Percentiles rank a stretch among this genome's conserved stretches.
phyloP scores from a whole-genome alignment of 345 rosid species.

The Iberis pinnata region DNA sequence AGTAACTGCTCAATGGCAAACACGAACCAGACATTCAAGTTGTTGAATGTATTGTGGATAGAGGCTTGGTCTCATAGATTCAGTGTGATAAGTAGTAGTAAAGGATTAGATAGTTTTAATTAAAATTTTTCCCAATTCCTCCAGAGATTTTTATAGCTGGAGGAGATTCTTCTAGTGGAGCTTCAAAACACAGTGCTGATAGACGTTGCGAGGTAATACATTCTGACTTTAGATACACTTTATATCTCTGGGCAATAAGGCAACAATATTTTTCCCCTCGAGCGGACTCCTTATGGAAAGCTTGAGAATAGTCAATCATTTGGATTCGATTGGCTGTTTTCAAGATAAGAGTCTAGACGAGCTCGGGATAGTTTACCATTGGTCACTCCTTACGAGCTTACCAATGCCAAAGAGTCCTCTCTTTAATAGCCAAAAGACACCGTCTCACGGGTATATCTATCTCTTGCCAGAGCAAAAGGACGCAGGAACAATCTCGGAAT shows the following conservation, averaged over 20 bases:
- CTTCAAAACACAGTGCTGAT: slow-evolving; percentile 76
- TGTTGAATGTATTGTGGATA: too few relatives aligned
- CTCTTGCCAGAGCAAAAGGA: slow-evolving; percentile 44
- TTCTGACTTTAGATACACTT: slow-evolving; percentile 9
- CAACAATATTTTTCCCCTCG: not conserved
- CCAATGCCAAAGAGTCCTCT: slow-evolving; percentile 18
- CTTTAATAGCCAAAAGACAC: slow-evolving; percentile 20
- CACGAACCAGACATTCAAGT: too few relatives aligned
- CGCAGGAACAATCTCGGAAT: slow-evolving; percentile 17
- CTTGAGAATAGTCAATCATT: slow-evolving; percentile 11
- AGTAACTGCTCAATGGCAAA: too few relatives aligned
- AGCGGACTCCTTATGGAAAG: slow-evolving; percentile 11
- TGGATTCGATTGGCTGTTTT: not conserved
- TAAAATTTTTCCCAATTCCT: slow-evolving; percentile 19
- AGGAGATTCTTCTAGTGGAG: slow-evolving; percentile 87
- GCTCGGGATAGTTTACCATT: slow-evolving; percentile 9
- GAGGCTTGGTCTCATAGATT: too few relatives aligned
- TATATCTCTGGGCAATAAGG: not conserved
- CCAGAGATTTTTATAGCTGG: slow-evolving; percentile 76
- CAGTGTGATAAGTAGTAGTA: slow-evolving; percentile 4
- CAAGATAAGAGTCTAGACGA: slow-evolving; percentile 6
- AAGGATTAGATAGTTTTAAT: slow-evolving; percentile 7
- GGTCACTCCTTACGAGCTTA: slow-evolving; percentile 18
- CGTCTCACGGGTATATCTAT: slow-evolving; percentile 24
- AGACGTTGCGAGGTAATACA: slow-evolving; percentile 65